These are phyloP conservation scores for Epichloe uncinata DNA, from an alignment of 2,329 filamentous ascomycete species.

Conservation along the genomic window DNA sequence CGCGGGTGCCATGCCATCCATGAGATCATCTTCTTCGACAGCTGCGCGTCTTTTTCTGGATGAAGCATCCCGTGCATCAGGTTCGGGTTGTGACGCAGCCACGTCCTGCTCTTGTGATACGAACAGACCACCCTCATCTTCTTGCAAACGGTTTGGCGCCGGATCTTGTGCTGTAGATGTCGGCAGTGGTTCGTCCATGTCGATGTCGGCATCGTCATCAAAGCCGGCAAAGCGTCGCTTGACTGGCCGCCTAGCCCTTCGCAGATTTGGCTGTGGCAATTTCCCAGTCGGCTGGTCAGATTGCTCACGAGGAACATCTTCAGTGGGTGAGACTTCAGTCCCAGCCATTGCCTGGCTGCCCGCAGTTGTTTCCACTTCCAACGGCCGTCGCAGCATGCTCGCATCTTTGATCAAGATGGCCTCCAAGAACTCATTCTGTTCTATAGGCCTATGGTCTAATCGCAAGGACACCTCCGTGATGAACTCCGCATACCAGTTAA, in stretches of 20 bases:
- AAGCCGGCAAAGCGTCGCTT: constrained; percentile 61
- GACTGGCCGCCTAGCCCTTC: constrained; percentile 24
- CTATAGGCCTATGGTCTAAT: constrained; percentile 69
- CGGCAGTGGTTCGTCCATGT: constrained; percentile 15
- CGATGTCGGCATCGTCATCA: constrained; percentile 32
- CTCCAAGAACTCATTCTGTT: constrained; percentile 86
- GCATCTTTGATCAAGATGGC: constrained; percentile 75
- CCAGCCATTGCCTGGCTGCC: constrained; percentile 10
- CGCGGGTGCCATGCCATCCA: constrained; percentile 63
- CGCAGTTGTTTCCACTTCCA: constrained; percentile 34
- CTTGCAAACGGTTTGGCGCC: constrained; percentile 4
- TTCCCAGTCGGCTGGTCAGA: constrained; percentile 5
- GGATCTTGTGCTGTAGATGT: constrained; percentile 1
- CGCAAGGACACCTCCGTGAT: constrained; percentile 54
- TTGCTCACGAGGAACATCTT: constrained; percentile 2
- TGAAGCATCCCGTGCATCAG: constrained; percentile 12
- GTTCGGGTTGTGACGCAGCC: constrained; percentile 10
- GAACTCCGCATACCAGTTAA: constrained; percentile 58
- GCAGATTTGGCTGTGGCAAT: neutral
- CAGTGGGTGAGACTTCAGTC: neutral
- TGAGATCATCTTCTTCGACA: constrained; percentile 40
- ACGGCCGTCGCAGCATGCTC: constrained; percentile 52
- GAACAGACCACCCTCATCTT: constrained; percentile 37
- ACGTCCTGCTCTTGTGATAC: constrained; percentile 35
- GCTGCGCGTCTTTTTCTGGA: constrained; percentile 34